Conservation (phyloP, 352 stramenopile genomes). For the Discostella stelligera region DNA sequence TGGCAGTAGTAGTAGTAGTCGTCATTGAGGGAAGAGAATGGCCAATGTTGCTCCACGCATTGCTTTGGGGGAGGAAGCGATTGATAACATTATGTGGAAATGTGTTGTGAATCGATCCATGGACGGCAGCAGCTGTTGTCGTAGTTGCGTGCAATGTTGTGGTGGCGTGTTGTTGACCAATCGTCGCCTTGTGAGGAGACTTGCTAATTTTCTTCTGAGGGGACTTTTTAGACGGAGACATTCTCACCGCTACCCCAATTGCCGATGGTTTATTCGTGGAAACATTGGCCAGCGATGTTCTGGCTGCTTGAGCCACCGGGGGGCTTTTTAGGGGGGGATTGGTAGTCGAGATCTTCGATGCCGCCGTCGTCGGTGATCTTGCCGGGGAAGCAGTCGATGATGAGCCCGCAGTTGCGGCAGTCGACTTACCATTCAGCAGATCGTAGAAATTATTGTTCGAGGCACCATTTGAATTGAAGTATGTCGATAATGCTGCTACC, state of each 20-base stretch:
- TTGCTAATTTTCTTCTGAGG: conserved; percentile 2
- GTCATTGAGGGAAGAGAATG: conserved; percentile 4
- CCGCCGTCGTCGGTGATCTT: not conserved
- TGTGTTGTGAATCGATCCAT: conserved; percentile 20
- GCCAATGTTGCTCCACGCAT: not conserved
- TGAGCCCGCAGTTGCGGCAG: not conserved
- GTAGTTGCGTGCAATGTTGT: conserved; percentile 4
- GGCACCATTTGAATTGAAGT: conserved; percentile 20
- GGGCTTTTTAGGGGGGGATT: not conserved
- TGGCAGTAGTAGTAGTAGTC: not conserved
- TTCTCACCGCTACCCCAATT: not conserved
- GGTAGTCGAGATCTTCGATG: conserved; percentile 1
- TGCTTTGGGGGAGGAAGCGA: conserved; percentile 6
- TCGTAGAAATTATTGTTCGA: conserved; percentile 28
- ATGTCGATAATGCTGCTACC: conserved; percentile 29
- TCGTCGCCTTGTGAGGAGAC: not conserved
- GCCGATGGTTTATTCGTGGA: not conserved
- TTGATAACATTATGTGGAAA: conserved; percentile 9
- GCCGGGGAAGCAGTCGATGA: conserved; percentile 10
- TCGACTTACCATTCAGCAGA: conserved; percentile 4
- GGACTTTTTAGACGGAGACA: conserved; percentile 12
- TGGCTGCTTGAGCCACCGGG: conserved; percentile 3
- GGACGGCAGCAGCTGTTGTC: conserved; percentile 24
- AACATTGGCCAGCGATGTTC: conserved; percentile 15
- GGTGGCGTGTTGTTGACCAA: not conserved